Evolutionary conservation across 495 filamentous ascomycete species (phyloP).

Genomic region (Cairneyella variabilis): DNA sequence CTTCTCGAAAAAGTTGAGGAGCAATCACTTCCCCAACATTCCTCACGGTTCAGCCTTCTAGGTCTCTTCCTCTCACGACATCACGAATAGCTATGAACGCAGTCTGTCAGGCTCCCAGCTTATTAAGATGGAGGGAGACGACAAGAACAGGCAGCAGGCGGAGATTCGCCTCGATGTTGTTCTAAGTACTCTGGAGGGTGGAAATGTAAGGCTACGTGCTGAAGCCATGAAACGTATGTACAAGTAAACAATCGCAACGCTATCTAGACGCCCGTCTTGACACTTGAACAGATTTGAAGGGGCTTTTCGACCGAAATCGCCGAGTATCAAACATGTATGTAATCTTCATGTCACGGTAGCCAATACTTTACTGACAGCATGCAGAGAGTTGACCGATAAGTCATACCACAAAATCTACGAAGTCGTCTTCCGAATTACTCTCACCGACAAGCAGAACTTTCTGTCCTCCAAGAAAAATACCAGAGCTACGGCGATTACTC

Average conservation of each 20-base stretch:
- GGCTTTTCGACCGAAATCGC: constrained; percentile 58
- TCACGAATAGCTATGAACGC: too few species aligned
- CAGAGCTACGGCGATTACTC: constrained; percentile 42
- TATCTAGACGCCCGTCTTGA: neutral
- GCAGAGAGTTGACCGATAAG: constrained; percentile 57
- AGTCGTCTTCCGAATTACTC: constrained; percentile 65
- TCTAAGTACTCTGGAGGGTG: constrained; percentile 26
- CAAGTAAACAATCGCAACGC: too few species aligned
- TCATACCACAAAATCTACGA: constrained; percentile 80
- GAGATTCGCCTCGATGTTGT: constrained; percentile 13
- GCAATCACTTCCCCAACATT: too few species aligned
- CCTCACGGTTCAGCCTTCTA: too few species aligned
- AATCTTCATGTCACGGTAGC: neutral
- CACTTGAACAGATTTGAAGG: constrained; percentile 48
- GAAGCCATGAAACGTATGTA: constrained; percentile 32
- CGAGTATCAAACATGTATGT: constrained; percentile 54
- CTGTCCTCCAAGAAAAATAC: constrained; percentile 49
- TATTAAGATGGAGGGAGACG: too few species aligned
- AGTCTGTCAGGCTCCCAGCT: too few species aligned
- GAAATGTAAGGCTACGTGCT: constrained; percentile 24
- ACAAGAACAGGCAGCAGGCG: neutral
- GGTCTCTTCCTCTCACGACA: too few species aligned
- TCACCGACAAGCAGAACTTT: constrained; percentile 62
- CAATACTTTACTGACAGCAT: constrained; percentile 17
- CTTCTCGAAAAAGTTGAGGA: too few species aligned